Base-by-base conservation (phyloP, 1,139 yeast genomes). In the Yamadazyma oceani region DNA sequence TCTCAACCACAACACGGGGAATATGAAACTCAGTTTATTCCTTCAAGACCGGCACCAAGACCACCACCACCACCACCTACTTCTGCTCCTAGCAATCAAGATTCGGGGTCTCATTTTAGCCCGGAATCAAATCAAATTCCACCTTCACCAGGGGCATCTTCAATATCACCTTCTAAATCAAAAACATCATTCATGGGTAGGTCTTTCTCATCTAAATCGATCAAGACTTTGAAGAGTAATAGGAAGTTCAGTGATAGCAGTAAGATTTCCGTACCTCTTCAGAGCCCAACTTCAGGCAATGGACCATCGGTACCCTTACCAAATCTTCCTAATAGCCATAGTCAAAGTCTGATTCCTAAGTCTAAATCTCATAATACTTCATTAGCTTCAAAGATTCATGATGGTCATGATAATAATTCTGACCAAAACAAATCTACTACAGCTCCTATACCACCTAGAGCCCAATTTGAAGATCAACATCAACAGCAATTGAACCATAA, bases 1-100 rank as follows among this genome's bases (percentile, higher is more conserved):
- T 7, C n/a, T 4, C 22, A 15, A 28, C 12, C 12, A 5, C 7
- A 4, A 17, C 8, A 16, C 11, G 14, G 17, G 5, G 30, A n/a
- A 6, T 53, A 46, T 33, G 76, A 70, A 46, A 61, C 54, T 23
- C 80, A 73, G 49, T 80, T 75, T 45, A 78, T 80, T 40, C 87
- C 87, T 5, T 73, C 80, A 37, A 64, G 87, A 43, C 86, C 87
- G 0, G 85, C 88, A 0, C 88, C 88, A 31, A 76, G 75, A 44
- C 77, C 77, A 1, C 77, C 76, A 3, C 41, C 46, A 36, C 16
- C 32, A 3, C 15, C 23, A 17, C 35, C 34, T 9, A 15, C 36
- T 19, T 32, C 27, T 5, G 4, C 5, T 6, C 5, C 30, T 8
- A n/a, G 3, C 10, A 9, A 8, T 27, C 17, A 7, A 8, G 16